Conservation (phyloP, 768 basidiomycete species). For the Kwoniella sp. region DNA sequence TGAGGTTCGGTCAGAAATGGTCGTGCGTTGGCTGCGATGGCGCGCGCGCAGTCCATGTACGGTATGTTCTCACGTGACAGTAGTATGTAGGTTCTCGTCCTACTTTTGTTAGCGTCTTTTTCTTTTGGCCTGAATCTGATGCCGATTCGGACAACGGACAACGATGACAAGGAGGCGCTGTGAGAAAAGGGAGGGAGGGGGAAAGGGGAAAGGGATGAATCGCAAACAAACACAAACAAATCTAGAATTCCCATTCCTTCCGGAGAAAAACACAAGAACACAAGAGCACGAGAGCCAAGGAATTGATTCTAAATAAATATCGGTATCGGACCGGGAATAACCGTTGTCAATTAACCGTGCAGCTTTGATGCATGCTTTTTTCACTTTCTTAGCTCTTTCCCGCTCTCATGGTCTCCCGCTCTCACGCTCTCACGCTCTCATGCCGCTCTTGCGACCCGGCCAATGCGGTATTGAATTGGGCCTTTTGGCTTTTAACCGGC, state of each 20-base stretch:
- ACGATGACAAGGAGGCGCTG: too few relatives aligned
- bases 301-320: neutral
- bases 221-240: too few relatives aligned
- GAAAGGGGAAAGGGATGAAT: too few relatives aligned
- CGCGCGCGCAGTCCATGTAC: too few relatives aligned
- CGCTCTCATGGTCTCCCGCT: neutral
- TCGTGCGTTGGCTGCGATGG: too few relatives aligned
- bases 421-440: neutral
- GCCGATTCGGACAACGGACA: too few relatives aligned
- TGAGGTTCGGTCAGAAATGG: neutral
- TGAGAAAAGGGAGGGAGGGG: too few relatives aligned
- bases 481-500: neutral
- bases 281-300: slow-evolving; percentile 1
- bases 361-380: too few relatives aligned
- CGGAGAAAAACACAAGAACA: neutral
- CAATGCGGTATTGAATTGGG: neutral
- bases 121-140: too few relatives aligned
- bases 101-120: neutral
- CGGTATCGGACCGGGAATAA: slow-evolving; percentile 1
- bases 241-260: too few relatives aligned
- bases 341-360: neutral
- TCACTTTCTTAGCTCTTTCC: neutral
- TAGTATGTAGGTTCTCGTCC: too few relatives aligned
- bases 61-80: too few relatives aligned
- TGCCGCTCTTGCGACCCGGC: neutral